Base-by-base conservation (phyloP, 2,329 filamentous ascomycete genomes). In the Pseudogymnoascus sp. region DNA sequence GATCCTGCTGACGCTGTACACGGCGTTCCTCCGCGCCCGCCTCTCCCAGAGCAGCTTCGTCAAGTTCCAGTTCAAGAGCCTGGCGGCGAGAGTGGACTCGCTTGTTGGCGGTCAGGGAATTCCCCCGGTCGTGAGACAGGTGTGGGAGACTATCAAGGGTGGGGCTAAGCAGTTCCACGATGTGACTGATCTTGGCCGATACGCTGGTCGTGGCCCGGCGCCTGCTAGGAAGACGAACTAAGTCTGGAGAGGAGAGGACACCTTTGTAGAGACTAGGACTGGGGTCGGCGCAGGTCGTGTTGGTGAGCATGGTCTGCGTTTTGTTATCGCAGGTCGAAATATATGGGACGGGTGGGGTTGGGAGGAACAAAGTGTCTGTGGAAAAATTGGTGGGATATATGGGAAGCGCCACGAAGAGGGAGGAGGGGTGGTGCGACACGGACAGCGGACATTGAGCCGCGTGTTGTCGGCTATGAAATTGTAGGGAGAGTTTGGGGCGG, bases 21-120 rank as follows among this genome's bases (percentile, higher is more conserved):
- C 92, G 68, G 84, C 87, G 70, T 99, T 99, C 84, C 86, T 97
- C 75, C 91, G 95, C 70, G 90, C 93, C 43, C 88, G 95, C 72
- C 93, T 88, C 79, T 82, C 88, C 64, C 93, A 97, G 83, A 97
- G 91, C 84, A 85, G 80, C 68, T 96, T 97, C 73, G 90, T 97
- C n/a, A 91, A 96, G 80, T 85, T 83, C 71, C 87, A 90, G 59
- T 88, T 97, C 73, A 79, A 82, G 67, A 84, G 88, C 70, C 77
- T 93, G 63, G 86, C 85, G 72, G 86, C 88, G 62, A 85, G 90
- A 69, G 80, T 93, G 66, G 93, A 97, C 76, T 88, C 89, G 66
- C 81, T 91, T 59, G 85, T 95, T 63, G 89, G 91, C 62, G 89
- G 91, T 71, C 93, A 96, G 82, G 90, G 88, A 74, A 92, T 89